Evolutionary conservation across 2,329 filamentous ascomycete species (phyloP).

Genomic region (Leptosphaerulina australis): DNA sequence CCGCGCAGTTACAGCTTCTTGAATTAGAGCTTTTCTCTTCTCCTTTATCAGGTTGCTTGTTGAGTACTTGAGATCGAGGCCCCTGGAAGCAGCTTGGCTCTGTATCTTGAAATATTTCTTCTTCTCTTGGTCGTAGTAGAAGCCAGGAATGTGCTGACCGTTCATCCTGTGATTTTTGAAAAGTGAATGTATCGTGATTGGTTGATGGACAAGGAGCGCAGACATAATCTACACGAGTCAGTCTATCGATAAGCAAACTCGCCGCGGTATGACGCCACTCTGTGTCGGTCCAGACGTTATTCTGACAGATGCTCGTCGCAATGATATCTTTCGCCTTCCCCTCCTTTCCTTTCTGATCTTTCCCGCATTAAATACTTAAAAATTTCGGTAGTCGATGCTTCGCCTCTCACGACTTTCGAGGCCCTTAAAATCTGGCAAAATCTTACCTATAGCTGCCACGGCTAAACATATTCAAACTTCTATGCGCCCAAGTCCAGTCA

Average conservation of each 20-base stretch:
- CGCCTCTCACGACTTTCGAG: conserved; percentile 18
- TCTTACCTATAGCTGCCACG: neutral
- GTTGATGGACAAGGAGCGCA: neutral
- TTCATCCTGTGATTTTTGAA: conserved; percentile 39
- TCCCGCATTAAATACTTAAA: neutral
- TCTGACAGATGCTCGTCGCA: conserved; percentile 23
- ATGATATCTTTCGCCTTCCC: conserved; percentile 24
- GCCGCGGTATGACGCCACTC: conserved; percentile 29
- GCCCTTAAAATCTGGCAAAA: conserved; percentile 6
- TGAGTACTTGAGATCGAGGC: conserved; percentile 48
- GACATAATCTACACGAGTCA: conserved; percentile 26
- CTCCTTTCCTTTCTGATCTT: conserved; percentile 3
- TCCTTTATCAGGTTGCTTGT: conserved; percentile 49
- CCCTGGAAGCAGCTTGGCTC: conserved; percentile 42
- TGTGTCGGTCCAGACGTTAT: conserved; percentile 26
- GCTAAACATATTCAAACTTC: conserved; percentile 22
- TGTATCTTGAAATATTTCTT: conserved; percentile 58
- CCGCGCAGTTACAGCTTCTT: conserved; percentile 17
- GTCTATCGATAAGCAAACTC: conserved; percentile 28
- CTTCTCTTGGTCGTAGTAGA: conserved; percentile 56
- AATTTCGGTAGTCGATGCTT: conserved; percentile 23
- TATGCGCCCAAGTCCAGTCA: conserved; percentile 52
- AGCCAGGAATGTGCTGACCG: conserved; percentile 54
- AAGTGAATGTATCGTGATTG: conserved; percentile 13
- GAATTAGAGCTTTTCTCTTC: conserved; percentile 33